Percentiles rank a stretch among this genome's conserved stretches.
These are phyloP conservation scores for Phoma herbarum DNA, from an alignment of 2,329 filamentous ascomycete species.

Conservation along the genomic window DNA sequence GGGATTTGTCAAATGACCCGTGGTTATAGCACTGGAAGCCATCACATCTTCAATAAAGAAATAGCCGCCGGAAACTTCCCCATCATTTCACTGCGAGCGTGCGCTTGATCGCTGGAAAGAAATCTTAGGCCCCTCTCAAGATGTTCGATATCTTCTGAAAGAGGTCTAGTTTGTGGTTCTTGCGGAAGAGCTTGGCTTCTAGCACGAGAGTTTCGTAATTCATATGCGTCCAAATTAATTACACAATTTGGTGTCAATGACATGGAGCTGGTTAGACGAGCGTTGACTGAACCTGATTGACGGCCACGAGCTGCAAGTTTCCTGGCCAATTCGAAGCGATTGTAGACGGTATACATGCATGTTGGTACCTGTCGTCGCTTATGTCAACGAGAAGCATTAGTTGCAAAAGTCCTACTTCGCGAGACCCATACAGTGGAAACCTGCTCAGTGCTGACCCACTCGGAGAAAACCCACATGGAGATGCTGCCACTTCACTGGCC, in stretches of 20 bases:
- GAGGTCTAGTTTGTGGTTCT: conserved; percentile 1
- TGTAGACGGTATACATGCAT: rapidly evolving
- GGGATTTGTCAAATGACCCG: background rate
- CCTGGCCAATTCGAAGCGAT: background rate
- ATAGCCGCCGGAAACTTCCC: background rate
- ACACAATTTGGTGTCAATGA: conserved; percentile 2
- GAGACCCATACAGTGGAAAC: background rate
- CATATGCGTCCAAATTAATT: conserved; percentile 1
- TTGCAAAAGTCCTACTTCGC: conserved; percentile 8
- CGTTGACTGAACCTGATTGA: conserved; percentile 8
- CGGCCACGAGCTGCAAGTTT: background rate
- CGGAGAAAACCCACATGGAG: background rate
- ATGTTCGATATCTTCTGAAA: conserved; percentile 50
- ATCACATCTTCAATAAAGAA: conserved; percentile 6
- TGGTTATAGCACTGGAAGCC: background rate
- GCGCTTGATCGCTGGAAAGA: conserved; percentile 15
- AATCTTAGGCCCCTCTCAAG: background rate
- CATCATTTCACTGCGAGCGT: background rate
- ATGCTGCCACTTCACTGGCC: background rate
- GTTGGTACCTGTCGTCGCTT: background rate
- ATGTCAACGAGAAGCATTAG: background rate
- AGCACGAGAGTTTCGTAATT: background rate
- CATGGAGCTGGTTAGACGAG: conserved; percentile 2
- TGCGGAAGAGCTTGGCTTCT: conserved; percentile 7
- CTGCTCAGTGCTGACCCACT: background rate